Conservation (phyloP, 2,329 filamentous ascomycete genomes). For the Onygenales sp. region DNA sequence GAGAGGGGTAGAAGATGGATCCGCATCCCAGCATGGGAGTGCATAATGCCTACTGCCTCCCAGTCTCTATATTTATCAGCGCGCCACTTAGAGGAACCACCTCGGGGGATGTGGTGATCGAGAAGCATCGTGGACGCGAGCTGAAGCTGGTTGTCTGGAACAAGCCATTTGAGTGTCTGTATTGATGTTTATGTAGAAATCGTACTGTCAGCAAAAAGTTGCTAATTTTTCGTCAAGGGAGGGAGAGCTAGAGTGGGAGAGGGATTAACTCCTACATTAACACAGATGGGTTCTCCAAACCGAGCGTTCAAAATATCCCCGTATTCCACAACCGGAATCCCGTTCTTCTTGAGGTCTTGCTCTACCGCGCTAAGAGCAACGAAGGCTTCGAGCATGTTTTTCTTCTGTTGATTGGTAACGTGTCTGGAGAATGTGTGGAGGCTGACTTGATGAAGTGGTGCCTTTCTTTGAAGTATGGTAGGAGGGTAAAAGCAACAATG, state of each 20-base stretch:
- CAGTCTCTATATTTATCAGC: neutral
- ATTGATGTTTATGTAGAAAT: neutral
- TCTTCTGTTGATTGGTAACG: too few relatives aligned
- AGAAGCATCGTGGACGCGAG: neutral
- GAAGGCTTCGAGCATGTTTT: too few relatives aligned
- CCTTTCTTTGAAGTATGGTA: neutral
- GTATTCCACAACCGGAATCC: conserved; percentile 5
- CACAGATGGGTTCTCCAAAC: conserved; percentile 3
- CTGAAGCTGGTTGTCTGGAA: conserved; percentile 2
- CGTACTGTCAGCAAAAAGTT: neutral
- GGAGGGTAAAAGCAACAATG: too few relatives aligned
- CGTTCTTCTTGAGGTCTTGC: neutral
- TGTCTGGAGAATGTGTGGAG: too few relatives aligned
- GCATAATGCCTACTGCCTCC: conserved; percentile 4
- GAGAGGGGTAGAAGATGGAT: conserved; percentile 4
- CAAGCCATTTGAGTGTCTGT: conserved; percentile 2
- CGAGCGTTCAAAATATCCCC: conserved; percentile 4
- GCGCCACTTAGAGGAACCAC: neutral
- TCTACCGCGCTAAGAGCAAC: neutral
- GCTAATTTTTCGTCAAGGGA: neutral
- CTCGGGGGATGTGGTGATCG: conserved; percentile 1
- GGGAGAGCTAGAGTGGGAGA: neutral
- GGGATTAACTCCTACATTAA: neutral
- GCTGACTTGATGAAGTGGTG: neutral
- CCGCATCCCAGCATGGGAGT: neutral